A percentile compares a stretch with the other conserved stretches of the same genome.
phyloP scores from a whole-genome alignment of 192 early-diverging fungal species.

The Rhizophlyctis rosea region DNA sequence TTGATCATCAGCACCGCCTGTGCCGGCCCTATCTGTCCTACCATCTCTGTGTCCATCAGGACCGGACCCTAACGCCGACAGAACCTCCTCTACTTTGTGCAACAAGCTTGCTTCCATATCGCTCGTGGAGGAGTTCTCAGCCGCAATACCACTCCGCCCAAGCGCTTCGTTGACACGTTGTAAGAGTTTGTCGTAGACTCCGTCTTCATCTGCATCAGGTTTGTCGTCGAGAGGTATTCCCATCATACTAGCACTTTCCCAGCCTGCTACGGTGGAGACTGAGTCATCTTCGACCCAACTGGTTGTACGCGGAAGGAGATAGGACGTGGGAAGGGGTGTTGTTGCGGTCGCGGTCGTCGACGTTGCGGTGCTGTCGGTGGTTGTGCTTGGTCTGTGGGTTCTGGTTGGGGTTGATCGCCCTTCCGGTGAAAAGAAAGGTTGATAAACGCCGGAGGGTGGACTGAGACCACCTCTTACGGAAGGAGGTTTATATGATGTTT shows the following conservation, averaged over 20 bases:
- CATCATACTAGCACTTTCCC: no score
- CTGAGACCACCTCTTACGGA: background rate
- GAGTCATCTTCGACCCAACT: background rate
- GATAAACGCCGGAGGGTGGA: background rate
- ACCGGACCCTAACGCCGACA: background rate
- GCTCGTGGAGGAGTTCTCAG: no score
- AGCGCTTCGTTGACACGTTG: conserved; percentile 19
- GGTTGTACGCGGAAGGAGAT: no score
- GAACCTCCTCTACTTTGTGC: conserved; percentile 20
- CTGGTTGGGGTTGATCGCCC: no score
- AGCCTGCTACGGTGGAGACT: no score
- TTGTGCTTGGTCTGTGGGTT: background rate
- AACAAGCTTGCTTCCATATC: conserved; percentile 22
- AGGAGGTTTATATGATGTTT: no score
- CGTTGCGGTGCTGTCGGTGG: background rate
- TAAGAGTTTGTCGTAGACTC: conserved; percentile 10
- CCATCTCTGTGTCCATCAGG: background rate
- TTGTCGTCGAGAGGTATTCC: background rate
- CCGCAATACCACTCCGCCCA: background rate
- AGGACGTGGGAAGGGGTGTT: no score
- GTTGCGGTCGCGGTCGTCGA: background rate
- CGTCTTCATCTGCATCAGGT: background rate
- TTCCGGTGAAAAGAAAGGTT: conserved; percentile 1
- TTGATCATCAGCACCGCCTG: background rate
- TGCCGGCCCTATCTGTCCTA: no score